Conservation (phyloP, 352 stramenopile genomes). For the Elongisporangium anandrum region DNA sequence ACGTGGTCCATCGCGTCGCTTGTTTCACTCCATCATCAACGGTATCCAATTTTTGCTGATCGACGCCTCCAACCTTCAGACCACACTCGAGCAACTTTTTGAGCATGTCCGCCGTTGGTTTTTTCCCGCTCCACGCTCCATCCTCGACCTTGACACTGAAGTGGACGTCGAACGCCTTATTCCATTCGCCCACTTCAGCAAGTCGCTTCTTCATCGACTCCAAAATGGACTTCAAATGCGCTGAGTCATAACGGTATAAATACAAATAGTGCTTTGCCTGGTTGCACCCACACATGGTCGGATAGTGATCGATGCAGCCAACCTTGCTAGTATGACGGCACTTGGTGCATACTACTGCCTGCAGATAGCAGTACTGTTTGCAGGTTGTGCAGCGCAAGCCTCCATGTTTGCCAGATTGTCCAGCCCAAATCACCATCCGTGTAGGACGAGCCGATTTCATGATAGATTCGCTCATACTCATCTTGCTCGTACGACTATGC, state of each 20-base stretch:
- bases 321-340: slow-evolving; percentile 59
- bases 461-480: slow-evolving; percentile 19
- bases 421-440: slow-evolving; percentile 80
- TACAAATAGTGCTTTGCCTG: slow-evolving; percentile 48
- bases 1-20: slow-evolving; percentile 18
- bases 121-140: slow-evolving; percentile 1
- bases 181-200: slow-evolving; percentile 35
- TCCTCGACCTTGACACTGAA: slow-evolving; percentile 8
- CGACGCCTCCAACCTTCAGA: not conserved
- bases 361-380: slow-evolving; percentile 85
- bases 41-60: slow-evolving; percentile 8
- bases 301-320: slow-evolving; percentile 72
- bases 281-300: slow-evolving; percentile 76
- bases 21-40: slow-evolving; percentile 20
- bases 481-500: slow-evolving; percentile 14
- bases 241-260: slow-evolving; percentile 45
- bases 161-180: slow-evolving; percentile 19
- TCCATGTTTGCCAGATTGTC: slow-evolving; percentile 69
- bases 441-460: slow-evolving; percentile 34
- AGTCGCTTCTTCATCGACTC: slow-evolving; percentile 27
- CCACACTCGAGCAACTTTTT: slow-evolving; percentile 27
- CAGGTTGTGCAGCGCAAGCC: slow-evolving; percentile 68
- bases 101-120: slow-evolving; percentile 14
- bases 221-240: slow-evolving; percentile 34
- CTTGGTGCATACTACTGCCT: slow-evolving; percentile 74